Conservation (phyloP, 208 protist genomes). For the Willaertia magna region DNA sequence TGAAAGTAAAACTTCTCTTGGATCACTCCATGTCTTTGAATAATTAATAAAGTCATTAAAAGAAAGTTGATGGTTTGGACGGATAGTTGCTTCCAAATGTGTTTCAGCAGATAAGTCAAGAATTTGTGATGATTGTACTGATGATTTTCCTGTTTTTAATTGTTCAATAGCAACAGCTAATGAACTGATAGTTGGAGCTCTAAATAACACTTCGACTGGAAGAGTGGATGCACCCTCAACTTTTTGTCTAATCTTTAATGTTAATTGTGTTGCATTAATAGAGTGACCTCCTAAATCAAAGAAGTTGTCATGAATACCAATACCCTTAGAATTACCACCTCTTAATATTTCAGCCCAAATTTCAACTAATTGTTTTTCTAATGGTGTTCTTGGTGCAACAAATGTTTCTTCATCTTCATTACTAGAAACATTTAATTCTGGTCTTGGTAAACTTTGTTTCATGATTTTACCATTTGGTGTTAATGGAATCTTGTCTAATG, state of each 20-base stretch:
- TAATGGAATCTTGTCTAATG: conserved; percentile 34
- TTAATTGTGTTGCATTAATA: conserved; percentile 34
- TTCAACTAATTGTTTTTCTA: conserved; percentile 1
- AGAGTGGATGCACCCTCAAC: conserved; percentile 11
- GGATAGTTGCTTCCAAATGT: background rate
- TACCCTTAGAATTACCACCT: background rate
- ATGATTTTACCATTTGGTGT: conserved; percentile 56
- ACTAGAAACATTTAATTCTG: conserved; percentile 15
- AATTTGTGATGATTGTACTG: background rate
- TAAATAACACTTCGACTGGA: conserved; percentile 29
- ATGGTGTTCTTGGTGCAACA: conserved; percentile 10
- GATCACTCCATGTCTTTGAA: background rate
- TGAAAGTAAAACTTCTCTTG: conserved; percentile 29
- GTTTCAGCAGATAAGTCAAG: background rate
- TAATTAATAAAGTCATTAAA: background rate
- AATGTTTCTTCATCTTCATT: background rate
- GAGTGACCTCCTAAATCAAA: conserved; percentile 47
- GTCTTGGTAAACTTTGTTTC: conserved; percentile 24
- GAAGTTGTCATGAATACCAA: conserved; percentile 32
- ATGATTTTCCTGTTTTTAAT: background rate
- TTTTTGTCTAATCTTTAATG: conserved; percentile 23
- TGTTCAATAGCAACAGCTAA: conserved; percentile 13
- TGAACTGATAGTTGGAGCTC: conserved; percentile 18
- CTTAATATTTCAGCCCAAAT: conserved; percentile 8
- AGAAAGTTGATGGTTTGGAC: background rate